phyloP scores from a whole-genome alignment of 768 basidiomycete genomes.

The Cyclocybe cylindracea region DNA sequence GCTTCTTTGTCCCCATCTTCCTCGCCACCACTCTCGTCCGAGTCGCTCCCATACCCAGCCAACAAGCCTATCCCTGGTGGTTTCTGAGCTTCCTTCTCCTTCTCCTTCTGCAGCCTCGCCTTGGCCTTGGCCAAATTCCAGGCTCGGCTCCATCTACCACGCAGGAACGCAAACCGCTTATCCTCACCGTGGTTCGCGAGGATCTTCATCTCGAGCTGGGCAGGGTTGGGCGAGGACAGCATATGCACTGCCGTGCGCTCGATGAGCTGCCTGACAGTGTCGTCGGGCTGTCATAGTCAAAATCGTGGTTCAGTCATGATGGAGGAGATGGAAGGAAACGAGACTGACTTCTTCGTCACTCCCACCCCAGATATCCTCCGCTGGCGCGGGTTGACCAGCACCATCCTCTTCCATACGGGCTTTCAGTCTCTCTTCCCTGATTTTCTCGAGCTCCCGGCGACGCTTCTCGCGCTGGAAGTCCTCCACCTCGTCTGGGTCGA shows the following conservation, averaged over 20 bases:
- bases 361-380: slow-evolving; percentile 61
- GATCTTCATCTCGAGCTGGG: slow-evolving; percentile 86
- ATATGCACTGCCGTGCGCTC: slow-evolving; percentile 72
- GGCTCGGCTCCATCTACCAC: slow-evolving; percentile 68
- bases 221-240: slow-evolving; percentile 69
- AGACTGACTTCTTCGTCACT: slow-evolving; percentile 67
- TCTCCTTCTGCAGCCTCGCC: slow-evolving; percentile 31
- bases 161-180: slow-evolving; percentile 76
- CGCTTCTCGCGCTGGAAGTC: slow-evolving; percentile 72
- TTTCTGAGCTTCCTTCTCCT: slow-evolving; percentile 21
- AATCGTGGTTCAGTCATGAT: background rate
- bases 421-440: slow-evolving; percentile 65
- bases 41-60: slow-evolving; percentile 56
- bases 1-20: slow-evolving; percentile 20
- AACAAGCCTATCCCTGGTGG: slow-evolving; percentile 49
- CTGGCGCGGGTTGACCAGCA: slow-evolving; percentile 24
- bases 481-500: slow-evolving; percentile 64
- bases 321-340: background rate
- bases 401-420: slow-evolving; percentile 51
- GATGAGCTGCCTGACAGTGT: slow-evolving; percentile 66
- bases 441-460: slow-evolving; percentile 55
- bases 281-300: slow-evolving; percentile 49
- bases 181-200: slow-evolving; percentile 84
- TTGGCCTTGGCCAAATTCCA: slow-evolving; percentile 63
- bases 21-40: slow-evolving; percentile 29